A percentile compares a stretch with the other conserved stretches of the same genome.
Evolutionary conservation across 805 yeast genomes (phyloP).

Genomic region (Kodamaea restingae): DNA sequence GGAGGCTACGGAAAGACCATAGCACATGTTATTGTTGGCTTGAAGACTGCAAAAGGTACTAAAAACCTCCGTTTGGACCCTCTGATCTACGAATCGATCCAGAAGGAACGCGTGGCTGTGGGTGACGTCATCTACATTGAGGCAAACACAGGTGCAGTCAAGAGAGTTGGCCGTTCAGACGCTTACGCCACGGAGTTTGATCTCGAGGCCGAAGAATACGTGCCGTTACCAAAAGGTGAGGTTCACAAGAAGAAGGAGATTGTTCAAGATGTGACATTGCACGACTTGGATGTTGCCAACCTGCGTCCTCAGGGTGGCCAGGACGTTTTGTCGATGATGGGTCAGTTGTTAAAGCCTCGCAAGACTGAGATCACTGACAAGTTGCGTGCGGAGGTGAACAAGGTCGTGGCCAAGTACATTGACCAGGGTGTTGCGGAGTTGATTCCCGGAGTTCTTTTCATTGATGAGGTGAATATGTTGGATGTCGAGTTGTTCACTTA

Average conservation of each 20-base stretch:
- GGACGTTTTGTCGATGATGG: slow-evolving; percentile 93
- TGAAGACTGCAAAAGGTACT: slow-evolving; percentile 88
- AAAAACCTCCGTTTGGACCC: slow-evolving; percentile 89
- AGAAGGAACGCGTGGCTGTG: slow-evolving; percentile 87
- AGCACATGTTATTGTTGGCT: slow-evolving; percentile 88
- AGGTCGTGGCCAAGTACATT: slow-evolving; percentile 91
- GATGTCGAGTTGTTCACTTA: slow-evolving; percentile 96
- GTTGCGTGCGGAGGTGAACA: slow-evolving; percentile 87
- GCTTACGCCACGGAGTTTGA: slow-evolving; percentile 98
- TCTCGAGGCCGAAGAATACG: slow-evolving; percentile 97
- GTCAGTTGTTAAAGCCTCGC: slow-evolving; percentile 91
- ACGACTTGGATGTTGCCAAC: slow-evolving; percentile 94
- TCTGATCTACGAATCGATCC: slow-evolving; percentile 86
- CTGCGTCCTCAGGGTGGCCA: slow-evolving; percentile 97
- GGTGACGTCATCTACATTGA: slow-evolving; percentile 98
- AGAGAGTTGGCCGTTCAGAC: slow-evolving; percentile 96
- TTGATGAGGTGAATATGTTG: slow-evolving; percentile 97
- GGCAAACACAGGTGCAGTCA: slow-evolving; percentile 95
- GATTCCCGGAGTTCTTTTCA: slow-evolving; percentile 95
- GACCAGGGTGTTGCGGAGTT: slow-evolving; percentile 98
- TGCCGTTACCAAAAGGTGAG: slow-evolving; percentile 97
- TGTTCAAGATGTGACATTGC: slow-evolving; percentile 94
- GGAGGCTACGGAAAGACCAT: slow-evolving; percentile 98
- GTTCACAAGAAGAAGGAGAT: slow-evolving; percentile 97
- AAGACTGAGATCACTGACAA: slow-evolving; percentile 97